Evolutionary conservation across 768 basidiomycete species (phyloP).

Genomic region (Boletus sp.): DNA sequence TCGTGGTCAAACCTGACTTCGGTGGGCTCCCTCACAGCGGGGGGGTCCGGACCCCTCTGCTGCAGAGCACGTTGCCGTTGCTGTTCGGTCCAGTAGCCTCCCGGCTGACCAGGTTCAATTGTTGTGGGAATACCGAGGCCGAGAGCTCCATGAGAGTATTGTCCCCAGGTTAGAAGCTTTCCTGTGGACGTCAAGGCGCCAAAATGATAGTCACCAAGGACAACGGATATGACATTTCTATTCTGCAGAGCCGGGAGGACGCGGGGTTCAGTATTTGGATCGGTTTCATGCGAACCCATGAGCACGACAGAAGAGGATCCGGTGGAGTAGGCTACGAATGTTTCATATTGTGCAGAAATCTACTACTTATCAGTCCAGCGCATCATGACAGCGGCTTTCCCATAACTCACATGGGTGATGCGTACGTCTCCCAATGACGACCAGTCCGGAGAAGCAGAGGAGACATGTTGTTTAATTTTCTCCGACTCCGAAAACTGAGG

Average conservation of each 20-base stretch:
- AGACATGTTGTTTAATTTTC: conserved; percentile 43
- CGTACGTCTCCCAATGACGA: conserved; percentile 46
- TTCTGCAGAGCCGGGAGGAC: conserved; percentile 75
- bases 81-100: conserved; percentile 49
- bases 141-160: conserved; percentile 72
- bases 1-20: conserved; percentile 70
- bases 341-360: conserved; percentile 81
- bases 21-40: conserved; percentile 55
- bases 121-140: conserved; percentile 75
- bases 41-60: conserved; percentile 24
- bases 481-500: conserved; percentile 68
- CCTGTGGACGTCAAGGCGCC: conserved; percentile 80
- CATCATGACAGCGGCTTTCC: not conserved
- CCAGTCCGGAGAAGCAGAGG: conserved; percentile 39
- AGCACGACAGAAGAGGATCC: conserved; percentile 69
- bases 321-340: conserved; percentile 81
- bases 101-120: conserved; percentile 53
- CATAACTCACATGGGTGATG: conserved; percentile 71
- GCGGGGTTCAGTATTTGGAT: conserved; percentile 44
- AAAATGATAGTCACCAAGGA: conserved; percentile 90
- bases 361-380: conserved; percentile 29
- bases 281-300: conserved; percentile 56
- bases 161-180: conserved; percentile 78
- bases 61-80: conserved; percentile 30
- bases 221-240: conserved; percentile 76